Percentiles rank a stretch among this genome's conserved stretches.
Evolutionary conservation across 768 basidiomycete species (phyloP).

Genomic region (Tricholoma sp.): DNA sequence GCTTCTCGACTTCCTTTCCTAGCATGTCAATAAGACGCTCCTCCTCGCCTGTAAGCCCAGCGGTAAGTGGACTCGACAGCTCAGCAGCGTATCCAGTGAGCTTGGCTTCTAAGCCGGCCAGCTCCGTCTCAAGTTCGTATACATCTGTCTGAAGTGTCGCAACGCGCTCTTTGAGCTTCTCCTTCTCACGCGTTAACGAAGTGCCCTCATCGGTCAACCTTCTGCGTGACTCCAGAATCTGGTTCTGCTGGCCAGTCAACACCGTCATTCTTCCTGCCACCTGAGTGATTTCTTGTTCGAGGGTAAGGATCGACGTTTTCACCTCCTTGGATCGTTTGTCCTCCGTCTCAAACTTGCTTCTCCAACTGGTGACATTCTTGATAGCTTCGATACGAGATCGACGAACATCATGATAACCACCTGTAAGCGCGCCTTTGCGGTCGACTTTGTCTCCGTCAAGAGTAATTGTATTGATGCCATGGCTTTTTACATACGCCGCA

Average conservation of each 20-base stretch:
- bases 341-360: conserved; percentile 63
- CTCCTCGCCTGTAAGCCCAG: conserved; percentile 72
- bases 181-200: conserved; percentile 61
- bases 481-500: conserved; percentile 90
- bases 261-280: conserved; percentile 71
- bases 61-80: conserved; percentile 67
- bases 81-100: conserved; percentile 63
- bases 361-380: conserved; percentile 71
- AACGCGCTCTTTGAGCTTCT: conserved; percentile 58
- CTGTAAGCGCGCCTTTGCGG: conserved; percentile 91
- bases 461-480: conserved; percentile 95
- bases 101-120: conserved; percentile 57
- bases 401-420: conserved; percentile 92
- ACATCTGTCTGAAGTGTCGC: conserved; percentile 60
- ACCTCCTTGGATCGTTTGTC: conserved; percentile 65
- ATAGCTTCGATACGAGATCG: conserved; percentile 88
- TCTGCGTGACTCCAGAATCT: conserved; percentile 65
- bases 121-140: conserved; percentile 70
- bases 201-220: conserved; percentile 58
- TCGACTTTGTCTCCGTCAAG: conserved; percentile 98
- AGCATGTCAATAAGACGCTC: conserved; percentile 58
- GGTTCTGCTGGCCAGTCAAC: conserved; percentile 61
- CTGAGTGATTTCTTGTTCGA: conserved; percentile 87
- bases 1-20: conserved; percentile 69
- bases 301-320: conserved; percentile 56